Base-by-base conservation (phyloP, 345 rosid genomes). In the Citrus unshiu region DNA sequence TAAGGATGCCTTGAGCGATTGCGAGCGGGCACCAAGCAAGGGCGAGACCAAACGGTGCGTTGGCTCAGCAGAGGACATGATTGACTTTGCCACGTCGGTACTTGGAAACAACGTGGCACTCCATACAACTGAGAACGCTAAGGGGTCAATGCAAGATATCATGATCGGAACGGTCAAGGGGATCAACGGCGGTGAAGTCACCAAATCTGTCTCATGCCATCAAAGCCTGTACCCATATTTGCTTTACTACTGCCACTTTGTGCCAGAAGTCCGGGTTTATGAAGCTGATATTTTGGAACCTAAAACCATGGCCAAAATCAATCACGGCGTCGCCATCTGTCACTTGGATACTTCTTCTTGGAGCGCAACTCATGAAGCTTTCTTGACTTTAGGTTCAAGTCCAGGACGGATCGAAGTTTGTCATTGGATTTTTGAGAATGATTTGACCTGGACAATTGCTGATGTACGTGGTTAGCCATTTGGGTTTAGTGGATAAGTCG, bases 21-120 rank as follows among this genome's bases (percentile, higher is more conserved):
- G 98, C 70, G 96, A 94, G 89, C 79, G 93, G 24, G 78, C 82
- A 0, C 87, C 98, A 2, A 94, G 91, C 76, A 59, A 68, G 1
- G 97, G 95, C 3, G 98, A 94, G 91, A 89, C 88, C 18, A 94
- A 94, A 68, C 91, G 92, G 19, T 94, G 98, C 58, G 93, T 93
- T 0, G 92, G 89, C 46, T 93, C 98, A 0, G 91, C 90, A 4
- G 97, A 94, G 88, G 98, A 94, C 77, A 84, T 91, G 96, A 86
- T 94, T 37, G 98, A 94, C 68, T 94, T 94, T 64, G 92, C 88
- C 66, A 91, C 91, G 30, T 88, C 88, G 0, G 82, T 93, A 10
- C 85, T 94, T 0, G 96, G 94, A 32, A 89, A 86, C 6, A 73
- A 72, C 70, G 84, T 90, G 71, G 88, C 51, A 64, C 89, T 85